Conservation (phyloP, 495 filamentous ascomycete species). For the Aspergillus leporis region DNA sequence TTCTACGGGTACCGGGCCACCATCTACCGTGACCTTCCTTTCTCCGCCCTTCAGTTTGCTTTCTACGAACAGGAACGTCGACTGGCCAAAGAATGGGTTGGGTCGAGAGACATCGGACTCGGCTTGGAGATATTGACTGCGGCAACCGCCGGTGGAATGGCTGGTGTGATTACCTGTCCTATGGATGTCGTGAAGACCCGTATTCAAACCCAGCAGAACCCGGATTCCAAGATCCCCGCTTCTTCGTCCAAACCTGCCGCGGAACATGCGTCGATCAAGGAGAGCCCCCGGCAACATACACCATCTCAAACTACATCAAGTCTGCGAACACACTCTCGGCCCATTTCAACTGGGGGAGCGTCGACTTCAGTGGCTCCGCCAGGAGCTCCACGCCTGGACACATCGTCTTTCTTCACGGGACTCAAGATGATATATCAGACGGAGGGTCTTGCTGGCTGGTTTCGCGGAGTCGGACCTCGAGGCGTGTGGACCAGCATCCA, state of each 20-base stretch:
- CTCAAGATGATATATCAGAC: slow-evolving; percentile 82
- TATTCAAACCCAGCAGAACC: slow-evolving; percentile 91
- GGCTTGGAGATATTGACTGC: slow-evolving; percentile 85
- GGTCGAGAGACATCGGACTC: slow-evolving; percentile 76
- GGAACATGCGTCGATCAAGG: slow-evolving; percentile 35
- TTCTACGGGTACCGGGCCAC: slow-evolving; percentile 95
- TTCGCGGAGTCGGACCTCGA: slow-evolving; percentile 90
- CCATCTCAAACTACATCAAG: slow-evolving; percentile 27
- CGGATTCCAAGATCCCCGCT: slow-evolving; percentile 22
- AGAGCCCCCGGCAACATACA: slow-evolving; percentile 36
- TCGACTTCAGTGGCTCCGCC: slow-evolving; percentile 75
- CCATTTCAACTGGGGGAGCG: slow-evolving; percentile 83
- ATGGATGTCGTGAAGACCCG: slow-evolving; percentile 97
- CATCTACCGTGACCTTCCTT: slow-evolving; percentile 90
- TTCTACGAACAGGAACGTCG: slow-evolving; percentile 94
- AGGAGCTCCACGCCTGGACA: slow-evolving; percentile 75
- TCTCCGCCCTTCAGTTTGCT: slow-evolving; percentile 93
- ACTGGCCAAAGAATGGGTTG: slow-evolving; percentile 73
- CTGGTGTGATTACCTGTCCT: slow-evolving; percentile 91
- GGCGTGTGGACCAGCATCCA: slow-evolving; percentile 98
- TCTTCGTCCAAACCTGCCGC: slow-evolving; percentile 25
- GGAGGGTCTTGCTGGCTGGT: slow-evolving; percentile 88
- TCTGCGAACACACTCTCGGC: slow-evolving; percentile 46
- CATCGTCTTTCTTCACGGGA: slow-evolving; percentile 83
- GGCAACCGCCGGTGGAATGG: slow-evolving; percentile 88